Evolutionary conservation across 768 basidiomycete genomes (phyloP).

Genomic region (Hygrophoropsis aurantiaca): DNA sequence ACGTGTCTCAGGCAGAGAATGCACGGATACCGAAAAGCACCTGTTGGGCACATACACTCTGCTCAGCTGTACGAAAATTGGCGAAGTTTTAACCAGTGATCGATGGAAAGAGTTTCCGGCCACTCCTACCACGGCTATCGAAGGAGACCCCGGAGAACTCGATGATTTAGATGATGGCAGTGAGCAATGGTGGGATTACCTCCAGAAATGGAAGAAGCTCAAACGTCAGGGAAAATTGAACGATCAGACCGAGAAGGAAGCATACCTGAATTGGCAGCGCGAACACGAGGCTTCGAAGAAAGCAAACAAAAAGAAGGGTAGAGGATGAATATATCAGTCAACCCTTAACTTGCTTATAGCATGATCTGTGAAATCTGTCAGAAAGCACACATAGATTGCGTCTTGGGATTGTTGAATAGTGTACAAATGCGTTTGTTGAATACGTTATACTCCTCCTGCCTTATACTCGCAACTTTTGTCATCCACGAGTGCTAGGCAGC

Average conservation of each 20-base stretch:
- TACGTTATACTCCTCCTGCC: no score
- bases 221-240: slow-evolving; percentile 1
- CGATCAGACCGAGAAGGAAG: background rate
- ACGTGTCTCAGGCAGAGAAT: background rate
- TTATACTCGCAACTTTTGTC: slow-evolving; percentile 9
- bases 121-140: background rate
- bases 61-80: background rate
- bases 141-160: background rate
- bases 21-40: background rate
- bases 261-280: background rate
- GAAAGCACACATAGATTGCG: no score
- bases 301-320: background rate
- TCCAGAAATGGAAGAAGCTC: slow-evolving; percentile 7
- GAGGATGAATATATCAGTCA: background rate
- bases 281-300: background rate
- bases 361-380: no score
- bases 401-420: background rate
- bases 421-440: background rate
- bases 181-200: background rate
- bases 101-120: background rate
- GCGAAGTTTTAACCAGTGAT: background rate
- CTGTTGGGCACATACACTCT: background rate
- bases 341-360: no score
- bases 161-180: background rate
- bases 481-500: slow-evolving; percentile 31